Evolutionary conservation across 2,329 filamentous ascomycete species (phyloP), one percentile per base, ranked within the genome.

Genomic region (Colletotrichum destructivum): DNA sequence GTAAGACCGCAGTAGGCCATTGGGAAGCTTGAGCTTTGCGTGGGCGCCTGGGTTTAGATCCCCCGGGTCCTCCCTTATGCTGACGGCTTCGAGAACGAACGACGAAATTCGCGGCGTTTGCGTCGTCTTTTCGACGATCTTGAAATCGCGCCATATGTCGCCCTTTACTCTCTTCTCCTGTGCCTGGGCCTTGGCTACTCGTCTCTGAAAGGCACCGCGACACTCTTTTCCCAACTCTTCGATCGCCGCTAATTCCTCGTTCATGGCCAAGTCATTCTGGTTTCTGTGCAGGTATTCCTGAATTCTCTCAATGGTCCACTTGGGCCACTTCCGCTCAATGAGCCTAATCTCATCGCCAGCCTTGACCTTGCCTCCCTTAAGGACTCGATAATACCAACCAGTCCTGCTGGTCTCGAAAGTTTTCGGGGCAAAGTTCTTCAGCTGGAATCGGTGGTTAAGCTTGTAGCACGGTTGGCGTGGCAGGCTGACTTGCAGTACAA

Each of bases 401-500:
- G 90, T 92, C 1, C 90, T 86, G 69, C 88, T 88, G 2, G 82
- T 82, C 72, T 85, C 84, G 79, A 88, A 90, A 0, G 89, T 88
- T 23, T 84, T 82, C 0, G 87, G 87, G 4, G 90, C 88, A 79
- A 92, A 91, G 72, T 90, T 87, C 75, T 88, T 89, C 12, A 91
- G 81, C 44, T 87, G 84, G 78, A 93, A 93, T 1, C 90, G 88
- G 75, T 92, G 90, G 77, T 92, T 93, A 11, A 93, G 84, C 77
- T 92, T 93, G 81, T 88, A 92, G 81, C 91, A 92, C 12, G 91
- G 91, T 74, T 90, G 87, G 18, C 91, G 85, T 0, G 90, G 90
- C 31, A 91, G 81, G 73, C 86, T 88, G 31, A 92, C 87, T 75
- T 92, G 88, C 0, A 92, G 82, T 3, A 89, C 69, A 0, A 89